Base-by-base conservation (phyloP, 2,329 filamentous ascomycete genomes). In the Fusarium haematococcum region DNA sequence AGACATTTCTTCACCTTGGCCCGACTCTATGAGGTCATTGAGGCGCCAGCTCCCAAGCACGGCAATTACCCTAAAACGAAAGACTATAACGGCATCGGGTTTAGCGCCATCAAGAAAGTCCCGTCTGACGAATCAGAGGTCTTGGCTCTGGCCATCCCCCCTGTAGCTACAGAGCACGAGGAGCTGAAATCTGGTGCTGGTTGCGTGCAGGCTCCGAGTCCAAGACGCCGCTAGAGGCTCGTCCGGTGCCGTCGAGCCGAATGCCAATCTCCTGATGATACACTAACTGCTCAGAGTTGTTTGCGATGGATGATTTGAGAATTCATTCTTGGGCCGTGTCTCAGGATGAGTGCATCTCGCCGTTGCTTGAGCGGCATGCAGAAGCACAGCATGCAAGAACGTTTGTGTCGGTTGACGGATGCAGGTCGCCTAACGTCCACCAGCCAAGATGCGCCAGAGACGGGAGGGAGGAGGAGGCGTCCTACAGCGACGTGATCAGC, bases 1-100 rank as follows among this genome's bases (percentile, higher is more conserved):
- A 75, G 72, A 73, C 72, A 75, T 70, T 69, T 71, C 71, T 61
- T 23, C 43, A 68, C 43, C 69, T 73, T 75, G 62, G 71, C 71
- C 20, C 13, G 50, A 37, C 43, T 63, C 32, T 33, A 70, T 74
- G 72, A 74, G 65, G 69, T 74, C 72, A 74, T 75, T 52, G 65
- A 75, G 50, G 48, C 58, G 69, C 71, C 65, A 70, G 50, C 57
- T 66, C 45, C 35, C 20, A 32, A 43, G 61, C 14, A 63, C 61
- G 61, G 61, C 61, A 56, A 59, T 50, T 25, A 65, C 67, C 52
- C 57, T 57, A 65, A 37, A 39, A 39, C 8, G 63, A 39, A n/a
- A 39, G 13, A n/a, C 14, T 45, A 60, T 74, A 71, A 72, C 71
- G 35, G 30, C 1, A 61, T 63, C 6, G 2, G 71, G 71, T 8